Evolutionary conservation across 2,329 filamentous ascomycete species (phyloP).

Genomic region (Periglandula ipomoeae): DNA sequence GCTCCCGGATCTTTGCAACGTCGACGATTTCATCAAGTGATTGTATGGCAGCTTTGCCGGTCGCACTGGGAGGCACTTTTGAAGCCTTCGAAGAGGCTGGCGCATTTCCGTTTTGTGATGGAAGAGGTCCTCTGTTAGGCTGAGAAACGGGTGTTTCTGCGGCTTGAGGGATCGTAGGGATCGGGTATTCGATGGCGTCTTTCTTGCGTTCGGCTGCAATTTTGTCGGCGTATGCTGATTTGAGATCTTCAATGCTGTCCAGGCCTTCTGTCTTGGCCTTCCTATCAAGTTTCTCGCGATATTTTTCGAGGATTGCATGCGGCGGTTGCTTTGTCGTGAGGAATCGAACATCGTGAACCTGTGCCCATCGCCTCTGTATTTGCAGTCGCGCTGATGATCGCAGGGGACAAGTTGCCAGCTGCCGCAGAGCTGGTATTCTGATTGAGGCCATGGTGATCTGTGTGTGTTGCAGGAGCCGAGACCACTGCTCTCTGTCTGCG

Average conservation of each 20-base stretch:
- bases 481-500: conserved; percentile 4
- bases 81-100: conserved; percentile 15
- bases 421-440: conserved; percentile 38
- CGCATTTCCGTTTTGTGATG: conserved; percentile 13
- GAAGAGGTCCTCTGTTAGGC: conserved; percentile 22
- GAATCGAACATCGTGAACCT: conserved; percentile 86
- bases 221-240: conserved; percentile 75
- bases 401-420: conserved; percentile 27
- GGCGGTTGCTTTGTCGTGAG: conserved; percentile 67
- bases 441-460: conserved; percentile 36
- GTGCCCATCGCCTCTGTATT: conserved; percentile 73
- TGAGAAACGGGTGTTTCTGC: conserved; percentile 27
- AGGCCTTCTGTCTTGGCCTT: conserved; percentile 71
- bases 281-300: conserved; percentile 71
- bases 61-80: background rate
- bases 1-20: conserved; percentile 61
- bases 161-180: conserved; percentile 25
- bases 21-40: conserved; percentile 55
- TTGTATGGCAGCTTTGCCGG: conserved; percentile 25
- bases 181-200: conserved; percentile 44
- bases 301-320: conserved; percentile 68
- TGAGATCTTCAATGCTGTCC: conserved; percentile 64
- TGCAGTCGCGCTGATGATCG: conserved; percentile 25
- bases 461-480: background rate
- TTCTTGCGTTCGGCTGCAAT: conserved; percentile 64